Evolutionary conservation across 2,329 filamentous ascomycete genomes (phyloP), one percentile per base, ranked within the genome.

Genomic region (Aureobasidium lini): DNA sequence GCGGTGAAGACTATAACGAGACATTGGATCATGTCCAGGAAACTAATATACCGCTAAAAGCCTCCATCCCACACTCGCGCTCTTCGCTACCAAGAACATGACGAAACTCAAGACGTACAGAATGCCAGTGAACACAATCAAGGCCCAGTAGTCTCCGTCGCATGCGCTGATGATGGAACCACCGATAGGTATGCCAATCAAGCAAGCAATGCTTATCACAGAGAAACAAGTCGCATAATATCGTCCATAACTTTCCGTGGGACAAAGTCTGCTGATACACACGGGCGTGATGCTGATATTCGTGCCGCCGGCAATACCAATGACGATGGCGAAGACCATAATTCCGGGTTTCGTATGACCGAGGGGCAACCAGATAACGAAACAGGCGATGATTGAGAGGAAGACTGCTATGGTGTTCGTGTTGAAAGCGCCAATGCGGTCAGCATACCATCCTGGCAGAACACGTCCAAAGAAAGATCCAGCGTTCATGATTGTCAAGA

Each of bases 351-450:
- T 58, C 28, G 53, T 62, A 11, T 61, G 37, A 11, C 29, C 62
- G 2, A 72, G 70, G 0, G 81, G 89, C 23, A 95, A 78, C 90
- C 90, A 95, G 3, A 95, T 76, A 36, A 80, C 86, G 29, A 90
- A 76, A 46, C 84, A 86, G 3, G 83, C 82, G 5, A 89, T 73
- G 31, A 89, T 70, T 65, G 81, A 84, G 32, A 84, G 67, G 1
- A 81, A 71, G 10, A 87, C 78, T 0, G 86, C 84, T 16, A 84
- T 73, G 63, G 94, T 84, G 72, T 90, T 88, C 31, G 83, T 83
- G 68, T 95, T 95, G 76, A 89, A 94, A 0, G 88, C 82, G 0
- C 91, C 91, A n/a, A 91, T 75, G 40, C 79, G 79, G 69, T 95
- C 91, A 1, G 88, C 85, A 64, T 87, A 81, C 70, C 86, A 87